Evolutionary conservation across 495 filamentous ascomycete genomes (phyloP).

Genomic region (Talaromyces liani): DNA sequence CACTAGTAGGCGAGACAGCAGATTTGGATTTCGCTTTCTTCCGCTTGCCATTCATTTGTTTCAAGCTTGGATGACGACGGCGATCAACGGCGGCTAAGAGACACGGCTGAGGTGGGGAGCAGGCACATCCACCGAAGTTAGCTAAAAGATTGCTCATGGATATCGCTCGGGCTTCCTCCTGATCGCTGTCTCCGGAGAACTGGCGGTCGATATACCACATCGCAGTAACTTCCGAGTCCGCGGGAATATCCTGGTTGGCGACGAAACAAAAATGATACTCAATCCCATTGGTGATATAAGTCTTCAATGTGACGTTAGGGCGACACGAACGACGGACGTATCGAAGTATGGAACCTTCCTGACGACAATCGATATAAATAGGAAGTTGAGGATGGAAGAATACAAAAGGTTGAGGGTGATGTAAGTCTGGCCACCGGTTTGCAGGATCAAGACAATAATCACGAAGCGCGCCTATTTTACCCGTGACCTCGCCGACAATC

Average conservation of each 20-base stretch:
- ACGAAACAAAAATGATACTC: slow-evolving; percentile 88
- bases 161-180: slow-evolving; percentile 37
- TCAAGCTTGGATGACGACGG: slow-evolving; percentile 45
- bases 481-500: slow-evolving; percentile 79
- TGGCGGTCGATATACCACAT: slow-evolving; percentile 57
- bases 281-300: slow-evolving; percentile 63
- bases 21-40: slow-evolving; percentile 52
- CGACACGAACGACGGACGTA: slow-evolving; percentile 84
- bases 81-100: slow-evolving; percentile 68
- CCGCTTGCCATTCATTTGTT: slow-evolving; percentile 37
- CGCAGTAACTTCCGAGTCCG: slow-evolving; percentile 56
- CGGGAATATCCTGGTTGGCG: slow-evolving; percentile 61
- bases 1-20: slow-evolving; percentile 60
- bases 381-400: slow-evolving; percentile 77
- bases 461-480: slow-evolving; percentile 71
- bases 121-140: slow-evolving; percentile 86
- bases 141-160: slow-evolving; percentile 70
- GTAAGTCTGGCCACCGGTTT: slow-evolving; percentile 69
- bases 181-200: slow-evolving; percentile 33
- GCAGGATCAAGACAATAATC: slow-evolving; percentile 64
- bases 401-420: slow-evolving; percentile 77
- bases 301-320: slow-evolving; percentile 76
- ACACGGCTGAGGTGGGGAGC: slow-evolving; percentile 56
- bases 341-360: slow-evolving; percentile 73
- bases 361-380: slow-evolving; percentile 83